Percentiles rank a stretch among this genome's conserved stretches.
Conservation (phyloP, 2,329 filamentous ascomycete genomes). For the Colletotrichum viniferum region DNA sequence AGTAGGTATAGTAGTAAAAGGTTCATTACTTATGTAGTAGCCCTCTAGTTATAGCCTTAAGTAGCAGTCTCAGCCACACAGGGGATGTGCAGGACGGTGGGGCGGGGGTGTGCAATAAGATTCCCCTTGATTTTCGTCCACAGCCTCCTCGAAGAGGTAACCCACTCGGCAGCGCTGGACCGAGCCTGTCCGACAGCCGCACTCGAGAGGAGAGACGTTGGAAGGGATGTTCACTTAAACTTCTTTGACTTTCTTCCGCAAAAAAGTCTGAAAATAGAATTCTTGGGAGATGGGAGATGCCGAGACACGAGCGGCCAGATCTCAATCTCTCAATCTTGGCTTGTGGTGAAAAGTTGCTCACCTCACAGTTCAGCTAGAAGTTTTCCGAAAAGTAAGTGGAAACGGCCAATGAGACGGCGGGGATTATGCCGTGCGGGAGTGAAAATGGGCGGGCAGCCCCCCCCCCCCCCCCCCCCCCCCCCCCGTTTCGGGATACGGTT, state of each 20-base stretch:
- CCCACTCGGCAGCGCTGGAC: background rate
- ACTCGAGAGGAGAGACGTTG: background rate
- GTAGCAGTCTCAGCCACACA: too few species aligned
- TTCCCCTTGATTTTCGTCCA: background rate
- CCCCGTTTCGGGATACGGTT: background rate
- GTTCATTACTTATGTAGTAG: too few species aligned
- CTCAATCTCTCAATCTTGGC: background rate
- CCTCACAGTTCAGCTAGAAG: background rate
- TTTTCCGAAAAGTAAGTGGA: background rate
- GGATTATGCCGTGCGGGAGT: background rate
- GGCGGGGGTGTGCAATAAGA: too few species aligned
- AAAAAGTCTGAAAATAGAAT: background rate
- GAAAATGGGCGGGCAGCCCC: background rate
- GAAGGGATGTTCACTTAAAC: background rate
- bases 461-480: background rate
- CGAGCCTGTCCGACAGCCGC: background rate
- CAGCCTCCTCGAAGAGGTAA: background rate
- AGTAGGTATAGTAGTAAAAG: too few species aligned
- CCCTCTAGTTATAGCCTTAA: too few species aligned
- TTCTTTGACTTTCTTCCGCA: background rate
- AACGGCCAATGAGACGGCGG: background rate
- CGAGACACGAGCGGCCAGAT: background rate
- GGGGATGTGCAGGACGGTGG: too few species aligned
- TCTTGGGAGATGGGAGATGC: background rate
- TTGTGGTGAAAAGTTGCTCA: background rate